A percentile compares a stretch with the other conserved stretches of the same genome.
phyloP scores from a whole-genome alignment of 2,329 filamentous ascomycete species.

The Coniochaeta pulveracea region DNA sequence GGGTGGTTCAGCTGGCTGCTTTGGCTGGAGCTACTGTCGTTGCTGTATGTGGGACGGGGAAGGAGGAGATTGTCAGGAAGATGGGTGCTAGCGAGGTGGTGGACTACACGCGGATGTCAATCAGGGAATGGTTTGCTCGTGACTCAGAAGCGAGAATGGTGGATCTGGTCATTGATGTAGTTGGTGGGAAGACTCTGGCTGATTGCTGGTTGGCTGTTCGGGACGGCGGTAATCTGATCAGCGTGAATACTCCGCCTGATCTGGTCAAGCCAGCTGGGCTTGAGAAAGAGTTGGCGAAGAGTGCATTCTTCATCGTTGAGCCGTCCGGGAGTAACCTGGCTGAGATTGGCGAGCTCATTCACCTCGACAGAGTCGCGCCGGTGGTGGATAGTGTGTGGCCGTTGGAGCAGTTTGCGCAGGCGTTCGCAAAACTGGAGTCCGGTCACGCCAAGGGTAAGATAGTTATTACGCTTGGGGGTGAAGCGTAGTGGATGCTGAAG shows the following conservation, averaged over 20 bases:
- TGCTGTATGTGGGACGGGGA: constrained; percentile 19
- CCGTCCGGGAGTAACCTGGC: constrained; percentile 22
- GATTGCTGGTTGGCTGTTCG: constrained; percentile 23
- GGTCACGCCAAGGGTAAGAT: constrained; percentile 26
- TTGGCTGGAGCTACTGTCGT: constrained; percentile 22
- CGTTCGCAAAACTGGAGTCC: constrained; percentile 23
- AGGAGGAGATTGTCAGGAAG: constrained; percentile 16
- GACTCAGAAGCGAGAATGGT: constrained; percentile 15
- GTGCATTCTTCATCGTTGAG: constrained; percentile 25
- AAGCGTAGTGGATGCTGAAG: not conserved
- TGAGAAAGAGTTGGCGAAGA: constrained; percentile 18
- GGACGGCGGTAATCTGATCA: constrained; percentile 21
- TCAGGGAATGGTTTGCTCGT: constrained; percentile 19
- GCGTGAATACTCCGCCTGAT: constrained; percentile 19
- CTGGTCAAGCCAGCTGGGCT: constrained; percentile 16
- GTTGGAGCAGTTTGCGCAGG: constrained; percentile 25
- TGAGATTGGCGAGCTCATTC: constrained; percentile 22
- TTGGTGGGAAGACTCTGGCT: constrained; percentile 21
- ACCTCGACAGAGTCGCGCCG: constrained; percentile 18
- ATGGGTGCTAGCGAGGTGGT: constrained; percentile 25
- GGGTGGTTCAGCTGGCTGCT: constrained; percentile 25
- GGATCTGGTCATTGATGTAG: constrained; percentile 24
- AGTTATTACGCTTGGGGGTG: constrained; percentile 20
- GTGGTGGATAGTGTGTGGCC: constrained; percentile 25
- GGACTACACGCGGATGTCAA: constrained; percentile 20